phyloP scores from a whole-genome alignment of 176 grass and related monocot genomes.

The Puya raimondii region DNA sequence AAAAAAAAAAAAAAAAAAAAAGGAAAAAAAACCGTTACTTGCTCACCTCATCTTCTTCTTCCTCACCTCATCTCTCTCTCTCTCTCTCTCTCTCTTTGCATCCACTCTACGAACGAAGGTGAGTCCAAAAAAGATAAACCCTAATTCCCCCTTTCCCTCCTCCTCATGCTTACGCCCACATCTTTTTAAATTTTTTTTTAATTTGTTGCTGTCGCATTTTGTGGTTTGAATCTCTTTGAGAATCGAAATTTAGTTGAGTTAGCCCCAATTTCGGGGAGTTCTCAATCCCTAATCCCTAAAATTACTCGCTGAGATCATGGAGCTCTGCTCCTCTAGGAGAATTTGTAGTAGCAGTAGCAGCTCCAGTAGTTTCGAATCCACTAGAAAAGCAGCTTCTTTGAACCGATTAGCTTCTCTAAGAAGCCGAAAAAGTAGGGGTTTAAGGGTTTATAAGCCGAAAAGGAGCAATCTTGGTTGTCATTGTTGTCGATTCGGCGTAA shows the following conservation, averaged over 20 bases:
- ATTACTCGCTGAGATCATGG: conserved; percentile 15
- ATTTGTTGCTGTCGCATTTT: background rate
- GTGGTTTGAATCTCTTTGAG: background rate
- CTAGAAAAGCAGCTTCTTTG: too few species aligned
- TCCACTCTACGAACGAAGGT: background rate
- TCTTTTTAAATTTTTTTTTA: background rate
- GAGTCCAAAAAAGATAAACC: background rate
- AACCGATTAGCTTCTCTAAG: conserved; percentile 15
- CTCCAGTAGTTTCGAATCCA: background rate
- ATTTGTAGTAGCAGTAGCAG: conserved; percentile 20
- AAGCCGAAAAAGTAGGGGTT: conserved; percentile 14
- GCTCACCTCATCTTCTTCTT: too few species aligned
- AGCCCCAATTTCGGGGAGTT: background rate
- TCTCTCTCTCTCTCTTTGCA: background rate
- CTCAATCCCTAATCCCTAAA: background rate
- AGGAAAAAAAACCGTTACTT: too few species aligned
- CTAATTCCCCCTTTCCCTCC: background rate
- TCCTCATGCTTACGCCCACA: background rate
- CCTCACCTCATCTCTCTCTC: background rate
- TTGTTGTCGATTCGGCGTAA: conserved; percentile 10
- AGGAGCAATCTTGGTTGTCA: conserved; percentile 2
- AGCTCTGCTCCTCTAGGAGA: conserved; percentile 36
- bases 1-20: too few species aligned
- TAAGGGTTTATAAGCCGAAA: conserved; percentile 11
- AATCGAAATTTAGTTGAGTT: conserved; percentile 1